Evolutionary conservation across 2,329 filamentous ascomycete genomes (phyloP).

Genomic region (Claviceps pazoutovae): DNA sequence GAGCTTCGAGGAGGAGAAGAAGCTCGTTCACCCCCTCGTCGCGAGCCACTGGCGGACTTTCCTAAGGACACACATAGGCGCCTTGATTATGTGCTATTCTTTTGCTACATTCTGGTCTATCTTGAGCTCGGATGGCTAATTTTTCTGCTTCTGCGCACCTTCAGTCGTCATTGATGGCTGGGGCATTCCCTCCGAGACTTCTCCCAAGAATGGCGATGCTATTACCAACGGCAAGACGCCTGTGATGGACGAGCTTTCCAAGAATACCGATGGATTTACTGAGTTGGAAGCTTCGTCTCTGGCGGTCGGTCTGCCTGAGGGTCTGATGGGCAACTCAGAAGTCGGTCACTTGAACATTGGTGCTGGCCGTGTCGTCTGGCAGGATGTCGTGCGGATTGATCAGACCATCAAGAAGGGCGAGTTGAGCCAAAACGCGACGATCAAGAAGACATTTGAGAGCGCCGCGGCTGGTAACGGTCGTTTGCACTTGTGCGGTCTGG

Average conservation of each 20-base stretch:
- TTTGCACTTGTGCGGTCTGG: conserved; percentile 79
- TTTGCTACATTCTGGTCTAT: conserved; percentile 40
- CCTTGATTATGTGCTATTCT: conserved; percentile 28
- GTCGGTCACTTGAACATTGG: conserved; percentile 98
- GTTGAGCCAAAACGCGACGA: conserved; percentile 59
- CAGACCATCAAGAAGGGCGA: conserved; percentile 77
- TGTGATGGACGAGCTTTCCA: conserved; percentile 83
- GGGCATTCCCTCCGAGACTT: conserved; percentile 72
- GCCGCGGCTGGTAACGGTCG: conserved; percentile 83
- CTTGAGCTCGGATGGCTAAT: conserved; percentile 47
- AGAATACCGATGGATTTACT: conserved; percentile 70
- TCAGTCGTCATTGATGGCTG: conserved; percentile 97
- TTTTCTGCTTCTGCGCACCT: conserved; percentile 33
- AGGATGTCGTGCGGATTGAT: conserved; percentile 94
- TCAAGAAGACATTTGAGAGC: conserved; percentile 61
- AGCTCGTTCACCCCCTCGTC: conserved; percentile 9
- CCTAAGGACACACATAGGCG: background rate
- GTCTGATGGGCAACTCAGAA: conserved; percentile 97
- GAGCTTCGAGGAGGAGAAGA: no score
- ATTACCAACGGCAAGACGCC: conserved; percentile 89
- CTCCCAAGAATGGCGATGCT: conserved; percentile 81
- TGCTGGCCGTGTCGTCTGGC: conserved; percentile 94
- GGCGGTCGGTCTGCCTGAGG: conserved; percentile 89
- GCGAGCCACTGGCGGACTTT: conserved; percentile 6
- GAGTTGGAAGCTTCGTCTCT: conserved; percentile 92